Conservation (phyloP, 148 eudicot species). For the Fagopyrum esculentum region DNA sequence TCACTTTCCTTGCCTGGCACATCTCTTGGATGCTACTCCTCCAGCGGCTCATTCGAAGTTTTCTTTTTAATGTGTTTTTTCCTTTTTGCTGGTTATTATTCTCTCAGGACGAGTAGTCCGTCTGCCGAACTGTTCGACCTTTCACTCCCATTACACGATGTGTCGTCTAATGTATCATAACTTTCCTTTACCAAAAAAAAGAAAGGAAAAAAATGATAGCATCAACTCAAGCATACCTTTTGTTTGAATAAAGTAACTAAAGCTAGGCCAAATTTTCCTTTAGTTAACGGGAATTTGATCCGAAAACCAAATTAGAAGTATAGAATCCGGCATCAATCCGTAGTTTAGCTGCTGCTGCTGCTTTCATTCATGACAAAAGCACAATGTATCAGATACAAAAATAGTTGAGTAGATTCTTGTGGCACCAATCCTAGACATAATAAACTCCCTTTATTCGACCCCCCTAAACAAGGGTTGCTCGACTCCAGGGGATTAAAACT, state of each 20-base stretch:
- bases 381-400: neutral
- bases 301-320: slow-evolving; percentile 1
- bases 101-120: too few species aligned
- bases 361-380: neutral
- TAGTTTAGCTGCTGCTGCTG: neutral
- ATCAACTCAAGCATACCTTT: neutral
- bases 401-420: neutral
- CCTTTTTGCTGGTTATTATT: too few species aligned
- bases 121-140: too few species aligned
- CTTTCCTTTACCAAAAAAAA: too few species aligned
- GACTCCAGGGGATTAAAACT: slow-evolving; percentile 27
- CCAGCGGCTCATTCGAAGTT: too few species aligned
- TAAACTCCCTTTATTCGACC: neutral
- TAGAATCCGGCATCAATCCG: neutral
- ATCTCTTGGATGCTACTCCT: too few species aligned
- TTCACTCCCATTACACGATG: too few species aligned
- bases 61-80: too few species aligned
- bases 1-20: too few species aligned
- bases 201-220: too few species aligned
- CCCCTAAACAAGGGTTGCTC: neutral
- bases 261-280: neutral
- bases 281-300: neutral
- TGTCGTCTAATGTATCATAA: too few species aligned
- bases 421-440: slow-evolving; percentile 1
- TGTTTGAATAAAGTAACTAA: neutral